Evolutionary conservation across 495 filamentous ascomycete genomes (phyloP), one percentile per base, ranked within the genome.

Genomic region (Penicillium nucicola): DNA sequence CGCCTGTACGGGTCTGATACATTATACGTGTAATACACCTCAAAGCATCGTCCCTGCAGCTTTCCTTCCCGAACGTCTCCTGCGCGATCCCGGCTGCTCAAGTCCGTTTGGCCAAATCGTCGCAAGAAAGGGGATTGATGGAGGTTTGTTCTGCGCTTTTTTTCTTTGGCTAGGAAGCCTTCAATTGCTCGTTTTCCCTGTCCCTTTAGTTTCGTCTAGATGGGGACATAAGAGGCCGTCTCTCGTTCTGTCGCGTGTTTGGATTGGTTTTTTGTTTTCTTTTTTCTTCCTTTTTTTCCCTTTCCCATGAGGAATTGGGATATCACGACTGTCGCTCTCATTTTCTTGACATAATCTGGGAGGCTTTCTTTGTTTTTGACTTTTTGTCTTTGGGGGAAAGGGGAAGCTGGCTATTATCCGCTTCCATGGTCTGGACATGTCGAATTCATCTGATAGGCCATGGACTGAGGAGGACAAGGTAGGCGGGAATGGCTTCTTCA

Each of bases 391-490:
- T 45, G 42, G 43, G 22, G 33, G 41, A 23, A 18, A 37, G 50
- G 23, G 28, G 32, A 54, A 44, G 51, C 13, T 23, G 34, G 35
- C 46, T 37, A 19, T 32, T 52, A 46, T 53, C 54, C 47, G 65
- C 60, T 67, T 68, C 64, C 64, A 74, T 74, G 71, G 62, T 67
- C 50, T 66, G 71, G 68, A 72, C 60, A 77, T 77, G 73, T 75
- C 73, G 64, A 69, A 66, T 68, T 60, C 46, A 69, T 60, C 69
- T 46, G 77, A 78, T 59, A 70, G 66, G 57, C 77, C 77, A 61
- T 84, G 78, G 72, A 68, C 71, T 45, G 78, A 84, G 67, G 73
- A 76, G 68, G 81, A 84, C 70, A 78, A 79, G 75, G 81, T 84
- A 75, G 42, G 75, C 44, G 49, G 15, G 25, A 18, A n/a, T 22